Percentiles rank a stretch among this genome's conserved stretches.
Evolutionary conservation across 257 asterid species (phyloP).

Genomic region (Eucommia ulmoides): DNA sequence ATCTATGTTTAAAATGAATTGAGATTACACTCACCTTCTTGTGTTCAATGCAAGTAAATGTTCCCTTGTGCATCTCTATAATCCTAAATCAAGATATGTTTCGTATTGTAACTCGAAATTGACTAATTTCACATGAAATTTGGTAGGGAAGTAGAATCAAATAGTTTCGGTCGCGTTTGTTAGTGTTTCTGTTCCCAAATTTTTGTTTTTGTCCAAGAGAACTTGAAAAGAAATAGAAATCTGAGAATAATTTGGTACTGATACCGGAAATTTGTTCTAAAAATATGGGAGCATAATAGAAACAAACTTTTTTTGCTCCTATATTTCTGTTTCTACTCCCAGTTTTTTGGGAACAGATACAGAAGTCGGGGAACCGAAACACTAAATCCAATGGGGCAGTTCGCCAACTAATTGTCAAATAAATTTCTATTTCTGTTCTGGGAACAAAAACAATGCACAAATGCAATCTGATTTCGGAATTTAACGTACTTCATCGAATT

Average conservation of each 20-base stretch:
- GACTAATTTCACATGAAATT: neutral
- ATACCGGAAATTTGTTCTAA: too few relatives aligned
- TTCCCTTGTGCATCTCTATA: conserved; percentile 33
- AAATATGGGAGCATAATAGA: too few relatives aligned
- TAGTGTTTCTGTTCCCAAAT: too few relatives aligned
- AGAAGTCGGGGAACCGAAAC: neutral
- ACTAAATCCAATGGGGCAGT: neutral
- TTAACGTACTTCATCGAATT: conserved; percentile 30
- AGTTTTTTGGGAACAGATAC: too few relatives aligned
- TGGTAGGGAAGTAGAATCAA: too few relatives aligned
- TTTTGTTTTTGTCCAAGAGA: too few relatives aligned
- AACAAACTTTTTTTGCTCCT: too few relatives aligned
- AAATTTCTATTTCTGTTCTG: neutral
- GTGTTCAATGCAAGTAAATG: conserved; percentile 25
- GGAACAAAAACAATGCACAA: neutral
- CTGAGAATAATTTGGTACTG: too few relatives aligned
- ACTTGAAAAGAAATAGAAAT: too few relatives aligned
- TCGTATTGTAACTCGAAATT: neutral
- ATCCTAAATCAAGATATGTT: conserved; percentile 18
- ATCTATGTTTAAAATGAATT: neutral
- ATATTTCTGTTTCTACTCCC: too few relatives aligned
- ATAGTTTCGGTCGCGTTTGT: too few relatives aligned
- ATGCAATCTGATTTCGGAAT: neutral
- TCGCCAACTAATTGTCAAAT: neutral
- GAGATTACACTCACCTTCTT: conserved; percentile 21